Evolutionary conservation across 1,139 yeast genomes (phyloP).

Genomic region (Pichia inconspicua): DNA sequence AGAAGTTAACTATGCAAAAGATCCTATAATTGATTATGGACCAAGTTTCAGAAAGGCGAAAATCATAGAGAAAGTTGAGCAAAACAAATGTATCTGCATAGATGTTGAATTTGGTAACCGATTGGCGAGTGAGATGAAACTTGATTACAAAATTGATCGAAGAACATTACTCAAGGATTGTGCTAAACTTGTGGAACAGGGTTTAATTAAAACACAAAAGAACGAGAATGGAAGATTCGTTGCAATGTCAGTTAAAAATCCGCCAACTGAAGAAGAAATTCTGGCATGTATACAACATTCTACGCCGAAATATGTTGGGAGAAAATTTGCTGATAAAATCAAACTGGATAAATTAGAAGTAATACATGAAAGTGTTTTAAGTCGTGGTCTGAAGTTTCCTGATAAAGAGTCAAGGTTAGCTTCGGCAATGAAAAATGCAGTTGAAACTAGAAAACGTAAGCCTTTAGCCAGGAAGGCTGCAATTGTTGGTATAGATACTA

Average conservation of each 20-base stretch:
- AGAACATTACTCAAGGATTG: slow-evolving; percentile 44
- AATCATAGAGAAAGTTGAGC: slow-evolving; percentile 33
- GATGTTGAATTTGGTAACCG: slow-evolving; percentile 32
- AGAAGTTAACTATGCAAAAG: neutral
- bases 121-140: slow-evolving; percentile 33
- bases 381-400: slow-evolving; percentile 10
- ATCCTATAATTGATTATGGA: slow-evolving; percentile 14
- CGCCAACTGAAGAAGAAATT: slow-evolving; percentile 14
- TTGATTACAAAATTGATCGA: slow-evolving; percentile 37
- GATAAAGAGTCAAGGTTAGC: slow-evolving; percentile 11
- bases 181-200: slow-evolving; percentile 20
- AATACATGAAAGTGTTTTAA: slow-evolving; percentile 4
- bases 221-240: slow-evolving; percentile 7
- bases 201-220: slow-evolving; percentile 12
- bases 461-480: slow-evolving; percentile 1
- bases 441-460: neutral
- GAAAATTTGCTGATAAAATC: slow-evolving; percentile 10
- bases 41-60: slow-evolving; percentile 33
- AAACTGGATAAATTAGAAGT: slow-evolving; percentile 7
- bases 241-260: slow-evolving; percentile 13
- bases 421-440: slow-evolving; percentile 5
- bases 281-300: slow-evolving; percentile 1
- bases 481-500: neutral
- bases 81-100: slow-evolving; percentile 37
- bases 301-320: neutral